phyloP scores from a whole-genome alignment of 148 eudicot species.

The Persicaria tinctoria region DNA sequence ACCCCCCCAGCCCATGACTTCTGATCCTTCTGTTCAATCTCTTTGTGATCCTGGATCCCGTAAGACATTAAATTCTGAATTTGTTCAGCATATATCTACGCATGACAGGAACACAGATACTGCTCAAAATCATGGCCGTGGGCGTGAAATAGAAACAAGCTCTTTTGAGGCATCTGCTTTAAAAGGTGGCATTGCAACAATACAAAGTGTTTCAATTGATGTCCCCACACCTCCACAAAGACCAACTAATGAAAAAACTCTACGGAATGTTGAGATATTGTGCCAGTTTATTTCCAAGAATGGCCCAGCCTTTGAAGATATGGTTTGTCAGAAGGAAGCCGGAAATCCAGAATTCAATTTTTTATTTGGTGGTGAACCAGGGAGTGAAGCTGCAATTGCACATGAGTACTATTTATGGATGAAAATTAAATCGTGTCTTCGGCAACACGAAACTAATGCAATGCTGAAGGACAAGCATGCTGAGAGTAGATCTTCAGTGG shows the following conservation, averaged over 20 bases:
- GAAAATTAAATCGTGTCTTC: conserved; percentile 41
- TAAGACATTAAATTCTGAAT: conserved; percentile 18
- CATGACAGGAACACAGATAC: not conserved
- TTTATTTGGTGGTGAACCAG: conserved; percentile 65
- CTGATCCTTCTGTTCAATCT: conserved; percentile 17
- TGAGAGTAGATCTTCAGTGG: conserved; percentile 19
- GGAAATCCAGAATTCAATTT: conserved; percentile 52
- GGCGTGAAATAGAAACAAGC: conserved; percentile 8
- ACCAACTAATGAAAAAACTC: conserved; percentile 37
- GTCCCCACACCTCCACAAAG: conserved; percentile 45
- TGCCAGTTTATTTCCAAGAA: conserved; percentile 51
- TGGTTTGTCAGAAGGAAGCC: conserved; percentile 42
- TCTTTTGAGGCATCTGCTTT: conserved; percentile 3
- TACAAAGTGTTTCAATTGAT: conserved; percentile 21
- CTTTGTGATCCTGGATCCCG: conserved; percentile 17
- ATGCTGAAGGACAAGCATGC: conserved; percentile 14
- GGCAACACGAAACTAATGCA: conserved; percentile 19
- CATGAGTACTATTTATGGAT: conserved; percentile 54
- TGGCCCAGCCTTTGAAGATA: conserved; percentile 52
- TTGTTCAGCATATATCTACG: not conserved
- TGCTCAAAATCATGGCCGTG: not conserved
- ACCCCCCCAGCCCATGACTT: conserved; percentile 15
- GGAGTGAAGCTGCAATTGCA: conserved; percentile 54
- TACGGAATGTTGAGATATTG: conserved; percentile 43
- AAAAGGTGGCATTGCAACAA: conserved; percentile 14